Evolutionary conservation across 495 filamentous ascomycete genomes (phyloP).

Genomic region (Aspergillus diversus): DNA sequence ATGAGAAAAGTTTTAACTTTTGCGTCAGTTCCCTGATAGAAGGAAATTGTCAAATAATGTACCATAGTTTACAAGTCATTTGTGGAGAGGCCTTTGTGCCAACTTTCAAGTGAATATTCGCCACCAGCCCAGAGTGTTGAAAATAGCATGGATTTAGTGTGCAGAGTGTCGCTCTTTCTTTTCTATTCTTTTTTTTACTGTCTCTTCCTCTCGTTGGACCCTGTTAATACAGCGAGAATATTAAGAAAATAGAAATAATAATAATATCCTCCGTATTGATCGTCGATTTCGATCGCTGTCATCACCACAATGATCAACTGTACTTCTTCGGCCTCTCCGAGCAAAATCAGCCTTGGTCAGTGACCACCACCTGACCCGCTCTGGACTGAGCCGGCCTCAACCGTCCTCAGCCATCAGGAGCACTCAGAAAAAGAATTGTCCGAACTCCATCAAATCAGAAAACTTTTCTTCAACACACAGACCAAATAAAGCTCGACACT

Average conservation of each 20-base stretch:
- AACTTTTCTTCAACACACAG: constrained; percentile 17
- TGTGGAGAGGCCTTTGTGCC: no score
- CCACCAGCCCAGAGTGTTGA: no score
- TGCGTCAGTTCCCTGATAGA: background rate
- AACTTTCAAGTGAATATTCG: no score
- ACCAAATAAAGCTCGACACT: constrained; percentile 25
- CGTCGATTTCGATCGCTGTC: background rate
- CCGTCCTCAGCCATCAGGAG: background rate
- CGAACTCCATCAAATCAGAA: constrained; percentile 27
- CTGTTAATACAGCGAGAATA: no score
- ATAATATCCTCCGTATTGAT: background rate
- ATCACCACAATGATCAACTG: background rate
- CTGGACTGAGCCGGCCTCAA: constrained; percentile 13
- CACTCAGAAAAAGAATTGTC: constrained; percentile 18
- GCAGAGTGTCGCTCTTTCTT: no score
- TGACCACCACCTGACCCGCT: constrained; percentile 33
- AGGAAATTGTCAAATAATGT: background rate
- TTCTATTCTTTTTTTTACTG: no score
- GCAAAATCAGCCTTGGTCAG: constrained; percentile 22
- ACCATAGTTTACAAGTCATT: no score
- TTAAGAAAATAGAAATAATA: background rate
- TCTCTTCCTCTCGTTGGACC: no score
- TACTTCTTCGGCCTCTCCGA: constrained; percentile 27
- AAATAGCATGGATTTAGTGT: no score
- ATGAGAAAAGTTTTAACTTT: background rate